Percentiles rank a stretch among this genome's conserved stretches.
Conservation (phyloP, 805 yeast species). For the Metschnikowia matae region DNA sequence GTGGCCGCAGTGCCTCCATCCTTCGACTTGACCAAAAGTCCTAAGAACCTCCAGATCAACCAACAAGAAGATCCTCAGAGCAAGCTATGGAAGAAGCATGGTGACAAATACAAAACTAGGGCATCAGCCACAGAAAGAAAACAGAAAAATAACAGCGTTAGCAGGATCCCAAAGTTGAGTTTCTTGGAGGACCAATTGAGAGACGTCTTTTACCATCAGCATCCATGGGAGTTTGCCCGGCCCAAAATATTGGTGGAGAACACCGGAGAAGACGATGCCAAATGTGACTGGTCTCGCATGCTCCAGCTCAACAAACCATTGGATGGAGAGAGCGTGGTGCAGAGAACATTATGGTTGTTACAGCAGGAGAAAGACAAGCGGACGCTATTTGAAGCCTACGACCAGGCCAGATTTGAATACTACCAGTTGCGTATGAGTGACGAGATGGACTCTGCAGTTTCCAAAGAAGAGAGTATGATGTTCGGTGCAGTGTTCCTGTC, state of each 20-base stretch:
- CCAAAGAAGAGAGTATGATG: conserved; percentile 82
- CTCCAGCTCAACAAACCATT: conserved; percentile 68
- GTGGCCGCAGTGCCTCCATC: conserved; percentile 82
- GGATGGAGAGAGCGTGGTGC: conserved; percentile 72
- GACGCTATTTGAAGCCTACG: conserved; percentile 65
- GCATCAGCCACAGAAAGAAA: conserved; percentile 31
- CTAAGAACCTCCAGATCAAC: conserved; percentile 27
- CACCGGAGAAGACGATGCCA: conserved; percentile 51
- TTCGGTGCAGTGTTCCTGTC: conserved; percentile 71
- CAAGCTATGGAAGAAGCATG: conserved; percentile 13
- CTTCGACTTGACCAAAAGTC: conserved; percentile 50
- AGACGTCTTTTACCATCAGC: conserved; percentile 79
- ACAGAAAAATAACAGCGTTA: conserved; percentile 38
- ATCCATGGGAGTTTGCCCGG: conserved; percentile 96
- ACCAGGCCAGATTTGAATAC: conserved; percentile 82
- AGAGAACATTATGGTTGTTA: conserved; percentile 40
- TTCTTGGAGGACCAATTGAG: conserved; percentile 80
- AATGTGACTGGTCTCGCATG: conserved; percentile 74
- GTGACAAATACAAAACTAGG: conserved; percentile 45
- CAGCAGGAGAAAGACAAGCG: conserved; percentile 15
- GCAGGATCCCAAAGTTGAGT: conserved; percentile 49
- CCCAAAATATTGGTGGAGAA: conserved; percentile 83
- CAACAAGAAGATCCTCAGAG: conserved; percentile 29
- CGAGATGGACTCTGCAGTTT: conserved; percentile 68
- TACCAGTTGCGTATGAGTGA: conserved; percentile 81